Percentiles rank a stretch among this genome's conserved stretches.
Conservation (phyloP, 768 basidiomycete species). For the Kwoniella newhampshirensis region DNA sequence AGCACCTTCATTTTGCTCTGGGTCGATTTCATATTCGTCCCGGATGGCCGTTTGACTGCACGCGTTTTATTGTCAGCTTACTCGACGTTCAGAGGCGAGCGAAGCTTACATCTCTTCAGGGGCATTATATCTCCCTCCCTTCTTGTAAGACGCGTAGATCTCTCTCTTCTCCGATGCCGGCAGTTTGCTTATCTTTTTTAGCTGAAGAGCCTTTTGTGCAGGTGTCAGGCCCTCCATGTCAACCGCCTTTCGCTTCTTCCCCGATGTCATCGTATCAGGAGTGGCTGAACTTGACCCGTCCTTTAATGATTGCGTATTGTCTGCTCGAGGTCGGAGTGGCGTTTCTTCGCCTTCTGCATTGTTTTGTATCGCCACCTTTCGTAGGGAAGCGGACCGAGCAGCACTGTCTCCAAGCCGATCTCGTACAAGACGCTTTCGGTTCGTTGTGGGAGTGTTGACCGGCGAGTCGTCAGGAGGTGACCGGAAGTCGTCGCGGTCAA, state of each 20-base stretch:
- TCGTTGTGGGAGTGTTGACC: conserved; percentile 1
- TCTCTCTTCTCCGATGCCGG: conserved; percentile 30
- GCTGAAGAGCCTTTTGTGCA: conserved; percentile 27
- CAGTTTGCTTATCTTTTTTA: conserved; percentile 32
- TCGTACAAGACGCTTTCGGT: conserved; percentile 9
- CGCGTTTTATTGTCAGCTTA: too few species aligned
- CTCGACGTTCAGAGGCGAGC: neutral
- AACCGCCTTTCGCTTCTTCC: conserved; percentile 8
- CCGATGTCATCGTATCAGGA: neutral
- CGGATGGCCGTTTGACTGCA: conserved; percentile 41
- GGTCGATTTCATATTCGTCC: conserved; percentile 66
- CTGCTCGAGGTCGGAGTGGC: neutral
- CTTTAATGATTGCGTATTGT: too few species aligned
- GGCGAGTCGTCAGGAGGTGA: conserved; percentile 4
- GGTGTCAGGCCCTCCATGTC: conserved; percentile 31
- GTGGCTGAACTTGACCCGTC: too few species aligned
- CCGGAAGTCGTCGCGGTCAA: conserved; percentile 6
- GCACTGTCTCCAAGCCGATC: conserved; percentile 8
- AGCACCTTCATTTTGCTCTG: conserved; percentile 65
- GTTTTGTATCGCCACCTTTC: conserved; percentile 12
- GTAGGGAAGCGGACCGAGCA: neutral
- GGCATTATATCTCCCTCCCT: conserved; percentile 41
- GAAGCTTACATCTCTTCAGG: conserved; percentile 38
- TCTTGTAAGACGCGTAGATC: conserved; percentile 44
- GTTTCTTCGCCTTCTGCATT: neutral